Base-by-base conservation (phyloP, 2,329 filamentous ascomycete species). In the Pestalotiopsis sp. region DNA sequence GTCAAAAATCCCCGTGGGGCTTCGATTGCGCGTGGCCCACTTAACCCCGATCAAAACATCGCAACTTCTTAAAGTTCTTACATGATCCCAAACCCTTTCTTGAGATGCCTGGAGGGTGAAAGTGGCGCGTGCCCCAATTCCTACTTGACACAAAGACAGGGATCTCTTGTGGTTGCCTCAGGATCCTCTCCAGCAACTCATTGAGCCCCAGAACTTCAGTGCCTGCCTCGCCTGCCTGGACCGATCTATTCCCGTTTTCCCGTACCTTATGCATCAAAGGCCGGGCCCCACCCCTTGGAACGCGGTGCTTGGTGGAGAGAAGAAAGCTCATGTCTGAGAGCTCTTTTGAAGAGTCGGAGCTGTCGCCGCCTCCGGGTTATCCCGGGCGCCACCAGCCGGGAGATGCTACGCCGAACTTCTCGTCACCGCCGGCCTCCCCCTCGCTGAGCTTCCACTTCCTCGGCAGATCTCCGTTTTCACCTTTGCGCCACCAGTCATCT, bases 391-490 rank as follows among this genome's bases (percentile, higher is more conserved):
- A 64, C 57, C 67, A 72, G 60, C 60, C 73, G 60, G 69, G 69
- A 66, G 67, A 72, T 60, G 66, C 70, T 61, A 70, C 72, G 44
- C 69, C 71, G 48, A 68, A 68, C 48, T 63, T 69, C 26, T 74
- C 74, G 13, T 44, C 64, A 66, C 72, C 72, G 64, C 70, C 72
- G 24, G 72, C 66, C 24, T 75, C 75, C 44, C 74, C 75, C 17
- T 74, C 73, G 10, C 24, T 77, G 30, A 74, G 70, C 63, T 70
- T 73, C 40, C 71, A 71, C 58, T 74, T 73, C 6, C 62, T 75
- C 26, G 74, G 69, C 39, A 73, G 74, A 72, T 75, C 75, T 66
- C 73, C 74, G 60, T 73, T 75, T 61, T 75, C 75, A 4, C 73
- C 75, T 24, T 62, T 73, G 38, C 73, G 70, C 3, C 44, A 52